These are phyloP conservation scores for Fusarium sterilihyphosum DNA, from an alignment of 2,329 filamentous ascomycete species.

Conservation along the genomic window DNA sequence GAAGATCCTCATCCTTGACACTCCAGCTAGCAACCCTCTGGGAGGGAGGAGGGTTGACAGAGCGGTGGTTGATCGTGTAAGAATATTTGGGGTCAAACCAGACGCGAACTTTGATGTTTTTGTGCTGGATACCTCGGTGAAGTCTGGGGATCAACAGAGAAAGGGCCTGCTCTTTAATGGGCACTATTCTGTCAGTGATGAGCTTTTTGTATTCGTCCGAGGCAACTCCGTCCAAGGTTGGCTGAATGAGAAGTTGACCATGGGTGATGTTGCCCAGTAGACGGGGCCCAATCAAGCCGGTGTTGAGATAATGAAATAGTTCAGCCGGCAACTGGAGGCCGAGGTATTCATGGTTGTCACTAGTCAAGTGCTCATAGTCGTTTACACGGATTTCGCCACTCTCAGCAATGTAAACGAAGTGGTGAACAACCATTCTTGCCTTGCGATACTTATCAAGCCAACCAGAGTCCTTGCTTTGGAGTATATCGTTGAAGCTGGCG, in stretches of 20 bases:
- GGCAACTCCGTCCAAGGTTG: slow-evolving; percentile 86
- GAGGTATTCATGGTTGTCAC: slow-evolving; percentile 88
- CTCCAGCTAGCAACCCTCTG: slow-evolving; percentile 72
- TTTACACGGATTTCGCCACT: slow-evolving; percentile 82
- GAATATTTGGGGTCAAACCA: slow-evolving; percentile 84
- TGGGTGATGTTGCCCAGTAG: slow-evolving; percentile 85
- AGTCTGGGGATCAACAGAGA: slow-evolving; percentile 82
- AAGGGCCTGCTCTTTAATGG: slow-evolving; percentile 79
- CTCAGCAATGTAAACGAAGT: slow-evolving; percentile 83
- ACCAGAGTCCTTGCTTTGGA: slow-evolving; percentile 73
- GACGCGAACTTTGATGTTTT: slow-evolving; percentile 78
- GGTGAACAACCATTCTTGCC: slow-evolving; percentile 84
- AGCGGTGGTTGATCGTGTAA: slow-evolving; percentile 72
- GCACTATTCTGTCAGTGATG: slow-evolving; percentile 77
- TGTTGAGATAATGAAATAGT: slow-evolving; percentile 88
- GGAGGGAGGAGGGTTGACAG: slow-evolving; percentile 59
- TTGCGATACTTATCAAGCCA: slow-evolving; percentile 90
- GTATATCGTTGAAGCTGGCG: slow-evolving; percentile 80
- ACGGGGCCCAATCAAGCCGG: slow-evolving; percentile 80
- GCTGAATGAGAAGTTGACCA: slow-evolving; percentile 78
- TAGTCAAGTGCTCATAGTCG: slow-evolving; percentile 77
- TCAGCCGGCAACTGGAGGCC: slow-evolving; percentile 91
- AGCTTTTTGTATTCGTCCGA: slow-evolving; percentile 84
- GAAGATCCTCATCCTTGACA: slow-evolving; percentile 69
- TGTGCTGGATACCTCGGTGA: slow-evolving; percentile 84